A percentile compares a stretch with the other conserved stretches of the same genome.
These are phyloP conservation scores for Talaromyces sp. DNA, from an alignment of 2,329 filamentous ascomycete genomes.

Conservation along the genomic window DNA sequence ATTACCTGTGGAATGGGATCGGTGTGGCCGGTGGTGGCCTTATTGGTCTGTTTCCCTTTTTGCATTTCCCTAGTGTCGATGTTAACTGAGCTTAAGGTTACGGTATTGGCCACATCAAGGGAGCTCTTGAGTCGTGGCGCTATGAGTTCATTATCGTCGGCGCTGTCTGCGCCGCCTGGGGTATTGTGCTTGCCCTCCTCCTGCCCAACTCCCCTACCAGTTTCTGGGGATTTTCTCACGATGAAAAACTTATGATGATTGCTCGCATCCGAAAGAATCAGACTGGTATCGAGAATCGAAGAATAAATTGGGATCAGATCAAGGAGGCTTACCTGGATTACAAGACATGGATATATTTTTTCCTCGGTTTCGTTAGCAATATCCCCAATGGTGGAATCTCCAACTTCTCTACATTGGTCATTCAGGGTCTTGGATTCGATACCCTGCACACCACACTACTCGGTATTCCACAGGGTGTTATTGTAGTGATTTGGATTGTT, in stretches of 20 bases:
- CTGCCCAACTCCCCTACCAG: constrained; percentile 15
- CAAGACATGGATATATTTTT: constrained; percentile 11
- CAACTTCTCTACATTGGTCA: constrained; percentile 30
- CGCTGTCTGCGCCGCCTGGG: constrained; percentile 11
- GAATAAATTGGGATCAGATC: constrained; percentile 10
- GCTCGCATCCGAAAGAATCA: constrained; percentile 11
- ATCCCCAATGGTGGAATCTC: constrained; percentile 33
- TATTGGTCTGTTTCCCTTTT: not conserved
- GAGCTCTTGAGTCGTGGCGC: not conserved
- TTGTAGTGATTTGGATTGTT: constrained; percentile 27
- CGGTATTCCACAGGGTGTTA: constrained; percentile 38
- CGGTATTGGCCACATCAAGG: not conserved
- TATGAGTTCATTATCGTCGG: constrained; percentile 6
- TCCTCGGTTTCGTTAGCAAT: constrained; percentile 17
- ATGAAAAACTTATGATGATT: constrained; percentile 13
- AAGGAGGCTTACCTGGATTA: constrained; percentile 13
- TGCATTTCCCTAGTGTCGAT: not conserved
- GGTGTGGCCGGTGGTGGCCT: constrained; percentile 11
- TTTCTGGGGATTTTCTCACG: constrained; percentile 10
- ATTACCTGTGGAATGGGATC: constrained; percentile 14
- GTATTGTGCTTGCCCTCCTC: constrained; percentile 7
- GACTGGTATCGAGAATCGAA: constrained; percentile 14
- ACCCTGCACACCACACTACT: constrained; percentile 34
- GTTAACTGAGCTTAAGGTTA: not conserved
- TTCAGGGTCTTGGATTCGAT: constrained; percentile 42